phyloP scores from a whole-genome alignment of 2,329 filamentous ascomycete genomes.

The Cladosporium halotolerans region DNA sequence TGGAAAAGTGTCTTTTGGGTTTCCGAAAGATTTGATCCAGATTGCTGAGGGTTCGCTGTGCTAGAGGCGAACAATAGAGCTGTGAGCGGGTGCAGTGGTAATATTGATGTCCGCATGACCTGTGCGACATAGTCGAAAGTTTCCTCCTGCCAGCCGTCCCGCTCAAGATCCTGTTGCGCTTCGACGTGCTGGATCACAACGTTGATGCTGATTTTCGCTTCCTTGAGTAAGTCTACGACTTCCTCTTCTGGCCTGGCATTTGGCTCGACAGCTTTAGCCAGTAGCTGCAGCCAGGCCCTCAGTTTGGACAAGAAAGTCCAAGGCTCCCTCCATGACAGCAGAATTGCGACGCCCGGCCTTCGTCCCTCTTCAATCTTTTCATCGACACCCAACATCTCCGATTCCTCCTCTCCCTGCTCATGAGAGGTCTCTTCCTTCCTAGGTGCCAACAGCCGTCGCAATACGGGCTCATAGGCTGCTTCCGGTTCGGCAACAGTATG shows the following conservation, averaged over 20 bases:
- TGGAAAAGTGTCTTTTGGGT: constrained; percentile 77
- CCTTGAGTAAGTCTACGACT: constrained; percentile 77
- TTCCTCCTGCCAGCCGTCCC: constrained; percentile 90
- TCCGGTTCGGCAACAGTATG: constrained; percentile 28
- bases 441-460: constrained; percentile 22
- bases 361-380: constrained; percentile 5
- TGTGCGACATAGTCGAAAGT: constrained; percentile 95
- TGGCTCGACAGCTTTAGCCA: constrained; percentile 69
- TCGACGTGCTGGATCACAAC: constrained; percentile 96
- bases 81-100: constrained; percentile 60
- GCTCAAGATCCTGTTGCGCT: constrained; percentile 84
- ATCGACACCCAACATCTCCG: constrained; percentile 13
- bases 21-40: constrained; percentile 27
- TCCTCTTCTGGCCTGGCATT: constrained; percentile 54
- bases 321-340: constrained; percentile 93
- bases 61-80: constrained; percentile 41
- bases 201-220: constrained; percentile 81
- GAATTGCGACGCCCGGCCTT: constrained; percentile 57
- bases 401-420: constrained; percentile 11
- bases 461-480: constrained; percentile 23
- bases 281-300: constrained; percentile 78
- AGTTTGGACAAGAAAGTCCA: constrained; percentile 89
- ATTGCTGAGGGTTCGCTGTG: constrained; percentile 28
- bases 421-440: constrained; percentile 12
- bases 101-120: constrained; percentile 78